Conservation (phyloP, 1,284 basidiomycete genomes). For the Golubevia pallescens region DNA sequence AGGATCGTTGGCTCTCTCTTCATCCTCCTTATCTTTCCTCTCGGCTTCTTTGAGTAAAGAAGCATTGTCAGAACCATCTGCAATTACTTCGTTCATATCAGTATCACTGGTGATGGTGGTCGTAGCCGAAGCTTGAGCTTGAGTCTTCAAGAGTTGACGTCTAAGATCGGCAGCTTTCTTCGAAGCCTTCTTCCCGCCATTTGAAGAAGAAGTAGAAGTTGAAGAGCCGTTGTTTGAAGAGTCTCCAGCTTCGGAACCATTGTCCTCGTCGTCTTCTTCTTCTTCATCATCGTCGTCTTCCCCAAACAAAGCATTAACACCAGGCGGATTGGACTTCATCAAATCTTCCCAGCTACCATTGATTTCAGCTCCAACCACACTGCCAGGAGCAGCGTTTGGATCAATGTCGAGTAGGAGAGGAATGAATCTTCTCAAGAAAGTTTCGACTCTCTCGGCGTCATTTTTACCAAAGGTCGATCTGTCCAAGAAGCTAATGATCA, state of each 20-base stretch:
- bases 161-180: constrained; percentile 75
- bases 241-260: constrained; percentile 65
- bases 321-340: not conserved
- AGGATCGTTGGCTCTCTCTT: constrained; percentile 16
- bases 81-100: constrained; percentile 16
- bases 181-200: constrained; percentile 20
- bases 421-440: constrained; percentile 83
- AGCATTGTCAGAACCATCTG: constrained; percentile 33
- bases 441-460: constrained; percentile 83
- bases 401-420: constrained; percentile 81
- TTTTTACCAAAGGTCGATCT: constrained; percentile 76
- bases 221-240: constrained; percentile 59
- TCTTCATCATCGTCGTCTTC: constrained; percentile 70
- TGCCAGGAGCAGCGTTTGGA: constrained; percentile 66
- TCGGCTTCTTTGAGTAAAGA: constrained; percentile 64
- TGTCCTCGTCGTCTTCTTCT: constrained; percentile 69
- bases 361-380: not conserved
- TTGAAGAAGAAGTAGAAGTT: constrained; percentile 3
- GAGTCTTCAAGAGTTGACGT: constrained; percentile 77
- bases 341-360: not conserved
- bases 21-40: constrained; percentile 43
- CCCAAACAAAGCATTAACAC: constrained; percentile 76
- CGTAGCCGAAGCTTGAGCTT: constrained; percentile 12
- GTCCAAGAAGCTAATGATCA: constrained; percentile 88
- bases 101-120: constrained; percentile 10